Evolutionary conservation across 768 basidiomycete genomes (phyloP), one percentile per base, ranked within the genome.

Genomic region (Trametes coccinea): DNA sequence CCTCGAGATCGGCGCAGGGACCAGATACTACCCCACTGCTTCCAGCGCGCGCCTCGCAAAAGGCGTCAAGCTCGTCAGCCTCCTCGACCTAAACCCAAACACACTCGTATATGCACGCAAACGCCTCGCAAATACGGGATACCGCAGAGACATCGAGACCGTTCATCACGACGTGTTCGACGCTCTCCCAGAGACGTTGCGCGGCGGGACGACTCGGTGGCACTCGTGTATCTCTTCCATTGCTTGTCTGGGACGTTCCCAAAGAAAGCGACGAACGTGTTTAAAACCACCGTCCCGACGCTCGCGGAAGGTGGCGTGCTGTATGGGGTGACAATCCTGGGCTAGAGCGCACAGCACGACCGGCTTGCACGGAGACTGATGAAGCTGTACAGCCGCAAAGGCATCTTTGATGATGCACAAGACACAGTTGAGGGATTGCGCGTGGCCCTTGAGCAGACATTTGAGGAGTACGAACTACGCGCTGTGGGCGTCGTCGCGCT

Each of bases 311-410:
- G 56, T 27, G 61, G 64, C 7, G 55, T 59, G 4, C 33, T 65
- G 33, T 68, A 68, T 44, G 69, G 69, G n/a, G 48, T 59, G 43
- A 67, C 66, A n/a, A 54, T 64, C 16, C 55, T 66, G 11, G 68
- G 63, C 11, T 16, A 53, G 16, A 57, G 30, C 22, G 48, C 9
- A 29, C 5, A 22, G n/a, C 67, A 68, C 62, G 64, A 60, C 39
- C 51, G 47, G 53, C 16, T 63, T 44, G 67, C 64, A 7, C 16
- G 58, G 34, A 3, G 13, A 11, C 41, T 58, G 17, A 56, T 63
- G 50, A 8, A 29, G 16, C 10, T 41, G 22, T 63, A 59, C 46
- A 67, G 63, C 46, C 17, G 34, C 17, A 56, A 44, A 44, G 64
- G 64, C n/a, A 53, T 61, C 17, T 66, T 67, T 11, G 34, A 11